Evolutionary conservation across 2,329 filamentous ascomycete species (phyloP).

Genomic region (Colletotrichum camelliae): DNA sequence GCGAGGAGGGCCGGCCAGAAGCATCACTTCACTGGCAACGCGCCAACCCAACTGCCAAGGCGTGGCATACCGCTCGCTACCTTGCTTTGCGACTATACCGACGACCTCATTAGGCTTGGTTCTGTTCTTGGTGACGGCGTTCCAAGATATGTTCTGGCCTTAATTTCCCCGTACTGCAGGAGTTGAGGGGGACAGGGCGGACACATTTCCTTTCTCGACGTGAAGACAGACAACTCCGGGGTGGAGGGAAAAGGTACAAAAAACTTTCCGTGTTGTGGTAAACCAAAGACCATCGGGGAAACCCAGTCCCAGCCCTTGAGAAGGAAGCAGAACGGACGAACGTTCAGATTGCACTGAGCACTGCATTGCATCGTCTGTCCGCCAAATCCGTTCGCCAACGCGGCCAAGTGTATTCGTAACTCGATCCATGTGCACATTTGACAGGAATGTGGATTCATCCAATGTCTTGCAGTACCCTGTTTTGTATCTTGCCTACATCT

Average conservation of each 20-base stretch:
- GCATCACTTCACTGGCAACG: neutral
- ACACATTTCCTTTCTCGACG: neutral
- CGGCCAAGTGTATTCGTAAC: neutral
- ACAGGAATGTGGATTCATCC: neutral
- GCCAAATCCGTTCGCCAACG: neutral
- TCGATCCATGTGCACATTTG: neutral
- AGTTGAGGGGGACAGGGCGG: neutral
- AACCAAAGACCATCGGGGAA: neutral
- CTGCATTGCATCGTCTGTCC: neutral
- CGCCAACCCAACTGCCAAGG: conserved; percentile 15
- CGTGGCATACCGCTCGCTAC: conserved; percentile 4
- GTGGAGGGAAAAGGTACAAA: neutral
- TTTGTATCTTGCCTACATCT: neutral
- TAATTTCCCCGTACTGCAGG: neutral
- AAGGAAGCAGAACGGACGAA: neutral
- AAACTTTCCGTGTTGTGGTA: neutral
- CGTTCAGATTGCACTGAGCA: too few species aligned
- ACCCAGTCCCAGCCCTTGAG: neutral
- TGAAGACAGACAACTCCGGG: neutral
- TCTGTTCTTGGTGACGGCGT: conserved; percentile 6
- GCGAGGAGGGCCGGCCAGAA: neutral
- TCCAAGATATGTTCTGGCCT: neutral
- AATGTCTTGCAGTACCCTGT: neutral
- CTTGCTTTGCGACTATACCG: conserved; percentile 5
- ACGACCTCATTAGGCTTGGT: neutral